Base-by-base conservation (phyloP, 2,329 filamentous ascomycete genomes). In the Scopulariopsis brevicaulis region DNA sequence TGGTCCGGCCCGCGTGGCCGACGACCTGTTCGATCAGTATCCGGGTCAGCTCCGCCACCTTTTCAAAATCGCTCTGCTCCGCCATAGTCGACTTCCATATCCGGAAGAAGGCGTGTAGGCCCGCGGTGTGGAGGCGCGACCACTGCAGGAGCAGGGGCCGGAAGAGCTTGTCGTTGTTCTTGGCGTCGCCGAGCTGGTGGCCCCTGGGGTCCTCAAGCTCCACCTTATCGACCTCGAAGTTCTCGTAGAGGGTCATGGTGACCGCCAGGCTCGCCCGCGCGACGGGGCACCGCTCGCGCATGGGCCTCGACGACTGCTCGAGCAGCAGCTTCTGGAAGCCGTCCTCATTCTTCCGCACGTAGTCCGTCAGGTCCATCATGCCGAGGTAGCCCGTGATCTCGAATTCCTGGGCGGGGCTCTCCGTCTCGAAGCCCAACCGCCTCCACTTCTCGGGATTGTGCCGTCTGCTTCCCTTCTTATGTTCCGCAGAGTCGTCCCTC, bases 321-420 rank as follows among this genome's bases (percentile, higher is more conserved):
- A 96, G 76, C 18, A 99, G 74, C 64, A 96, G 78, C 73, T 96
- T 96, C 69, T 96, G 92, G 64, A 96, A 97, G 12, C 84, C 84
- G 67, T 96, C 92, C 69, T 96, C 90, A 67, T 96, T 86, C 68
- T 91, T 96, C 66, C 88, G 83, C 54, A 96, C 90, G 69, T 90
- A 99, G 70, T 97, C 92, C 2, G 91, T 90, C 66, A 99, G 73
- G 69, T 99, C 94, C 92, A 99, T 97, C 83, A 99, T 90, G 32
- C 94, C 94, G 57, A 99, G 73, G 68, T 92, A 97, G 0, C 94
- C 94, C 32, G 89, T 87, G 46, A 83, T 77, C 22, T 90, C 85
- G 67, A 99, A 97, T 64, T 99, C 94, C 65, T 81, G 80, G 0
- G 86, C 86, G 3, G 94, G 94, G 63, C 83, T 92, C 71, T 99